Base-by-base conservation (phyloP, 345 rosid genomes). In the Salix arbutifolia region DNA sequence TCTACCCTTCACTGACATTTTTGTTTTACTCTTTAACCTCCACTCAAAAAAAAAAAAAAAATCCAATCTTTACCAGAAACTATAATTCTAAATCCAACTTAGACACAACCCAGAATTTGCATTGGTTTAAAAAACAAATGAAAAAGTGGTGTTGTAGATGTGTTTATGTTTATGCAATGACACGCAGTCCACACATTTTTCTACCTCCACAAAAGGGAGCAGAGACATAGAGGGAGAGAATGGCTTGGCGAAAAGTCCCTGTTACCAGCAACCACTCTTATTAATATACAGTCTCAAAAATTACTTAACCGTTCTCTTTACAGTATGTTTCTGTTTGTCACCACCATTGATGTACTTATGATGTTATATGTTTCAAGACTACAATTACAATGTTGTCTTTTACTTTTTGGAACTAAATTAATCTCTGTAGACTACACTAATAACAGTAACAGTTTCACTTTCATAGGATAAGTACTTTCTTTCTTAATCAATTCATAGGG, bases 1-100 rank as follows among this genome's bases (percentile, higher is more conserved):
- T 85, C 91, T 88, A 74, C 75, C 87, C 87, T 89, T 94, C 69
- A 84, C 77, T 65, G 89, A 86, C 95, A 94, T 94, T 72, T n/a
- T 69, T 66, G 26, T 13, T 72, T 48, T 58, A 50, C 72, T 53
- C 6, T 56, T 21, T n/a, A 21, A n/a, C 62, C 25, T 3, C 1
- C 62, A n/a, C 26, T 40, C 44, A 40, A 10, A 8, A 42, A 13
- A 73, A 25, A 25, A 14, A 46, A 62, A 42, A 62, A 38, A 42
- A 61, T 5, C 14, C 7, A 18, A 13, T 30, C 26, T 18, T 58
- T n/a, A 23, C n/a, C 28, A 58, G 8, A 23, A 58, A 58, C 4
- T 58, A 25, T 8, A 25, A 8, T 31, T 28, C n/a, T 33, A 65
- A 18, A 13, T 10, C 8, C 31, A 65, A 65, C 31, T 31, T 28